Evolutionary conservation across 164 flowering plant genomes (phyloP).

Genomic region (Vitis labrusca): DNA sequence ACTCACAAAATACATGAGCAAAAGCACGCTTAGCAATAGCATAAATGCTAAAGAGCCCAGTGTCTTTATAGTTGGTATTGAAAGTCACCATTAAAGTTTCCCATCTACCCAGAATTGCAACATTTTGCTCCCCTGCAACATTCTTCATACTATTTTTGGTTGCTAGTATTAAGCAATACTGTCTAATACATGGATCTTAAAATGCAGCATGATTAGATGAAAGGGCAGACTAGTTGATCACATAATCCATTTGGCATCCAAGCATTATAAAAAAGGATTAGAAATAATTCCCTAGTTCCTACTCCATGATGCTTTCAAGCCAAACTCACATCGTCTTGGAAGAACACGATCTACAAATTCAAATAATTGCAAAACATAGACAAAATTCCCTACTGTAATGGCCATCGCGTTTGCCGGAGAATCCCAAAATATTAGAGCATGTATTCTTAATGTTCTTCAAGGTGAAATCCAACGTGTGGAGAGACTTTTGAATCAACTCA

Average conservation of each 20-base stretch:
- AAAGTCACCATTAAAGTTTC: constrained; percentile 60
- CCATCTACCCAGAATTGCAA: constrained; percentile 67
- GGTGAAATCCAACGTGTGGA: too few relatives aligned
- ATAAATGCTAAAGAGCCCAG: constrained; percentile 84
- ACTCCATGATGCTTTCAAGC: constrained; percentile 49
- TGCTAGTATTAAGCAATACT: constrained; percentile 63
- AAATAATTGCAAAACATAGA: too few relatives aligned
- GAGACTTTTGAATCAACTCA: too few relatives aligned
- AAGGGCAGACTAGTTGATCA: constrained; percentile 20
- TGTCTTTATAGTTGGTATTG: constrained; percentile 57
- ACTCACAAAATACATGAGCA: too few relatives aligned
- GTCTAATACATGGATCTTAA: constrained; percentile 75
- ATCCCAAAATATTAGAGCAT: too few relatives aligned
- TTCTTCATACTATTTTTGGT: constrained; percentile 69
- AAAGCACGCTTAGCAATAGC: constrained; percentile 68
- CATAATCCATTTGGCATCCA: constrained; percentile 33
- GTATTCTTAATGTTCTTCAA: too few relatives aligned
- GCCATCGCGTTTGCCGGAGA: too few relatives aligned
- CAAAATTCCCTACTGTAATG: too few relatives aligned
- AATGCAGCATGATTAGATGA: constrained; percentile 42
- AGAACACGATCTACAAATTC: too few relatives aligned
- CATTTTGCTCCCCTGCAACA: constrained; percentile 67
- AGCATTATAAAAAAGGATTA: constrained; percentile 60
- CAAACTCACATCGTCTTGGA: not conserved
- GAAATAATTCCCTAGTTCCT: constrained; percentile 73